These are phyloP conservation scores for Avena sativa DNA, from an alignment of 176 grass and related monocot species.

Conservation along the genomic window DNA sequence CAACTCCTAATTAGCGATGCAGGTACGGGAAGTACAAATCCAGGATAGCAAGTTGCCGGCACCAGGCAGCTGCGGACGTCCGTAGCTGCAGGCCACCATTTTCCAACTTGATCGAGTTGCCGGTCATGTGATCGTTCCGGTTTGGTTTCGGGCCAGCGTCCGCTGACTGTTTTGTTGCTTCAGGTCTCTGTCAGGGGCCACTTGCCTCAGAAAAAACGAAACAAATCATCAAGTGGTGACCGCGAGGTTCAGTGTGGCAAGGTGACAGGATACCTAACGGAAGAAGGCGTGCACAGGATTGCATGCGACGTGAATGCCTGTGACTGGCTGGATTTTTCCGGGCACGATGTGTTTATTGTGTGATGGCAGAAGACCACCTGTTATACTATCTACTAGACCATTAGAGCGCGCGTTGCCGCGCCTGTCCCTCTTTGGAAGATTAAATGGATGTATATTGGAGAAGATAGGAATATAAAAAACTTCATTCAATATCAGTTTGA, in stretches of 20 bases:
- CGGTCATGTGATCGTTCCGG: neutral
- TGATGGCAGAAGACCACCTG: too few species aligned
- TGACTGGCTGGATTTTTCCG: neutral
- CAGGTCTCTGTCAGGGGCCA: neutral
- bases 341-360: too few species aligned
- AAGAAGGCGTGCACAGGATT: neutral
- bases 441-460: too few species aligned
- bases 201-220: neutral
- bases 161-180: neutral
- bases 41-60: constrained; percentile 32
- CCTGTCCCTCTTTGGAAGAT: too few species aligned
- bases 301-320: neutral
- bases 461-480: too few species aligned
- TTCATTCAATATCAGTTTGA: too few species aligned
- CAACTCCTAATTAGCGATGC: constrained; percentile 48
- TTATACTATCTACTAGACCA: too few species aligned
- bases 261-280: constrained; percentile 20
- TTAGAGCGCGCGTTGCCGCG: too few species aligned
- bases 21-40: constrained; percentile 16
- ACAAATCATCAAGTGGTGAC: neutral
- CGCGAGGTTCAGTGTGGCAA: neutral
- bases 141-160: neutral
- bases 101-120: constrained; percentile 12
- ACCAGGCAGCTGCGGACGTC: neutral
- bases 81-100: constrained; percentile 18